Evolutionary conservation across 83 land plant genomes (phyloP), one percentile per base, ranked within the genome.

Genomic region (Diphasiastrum complanatum): DNA sequence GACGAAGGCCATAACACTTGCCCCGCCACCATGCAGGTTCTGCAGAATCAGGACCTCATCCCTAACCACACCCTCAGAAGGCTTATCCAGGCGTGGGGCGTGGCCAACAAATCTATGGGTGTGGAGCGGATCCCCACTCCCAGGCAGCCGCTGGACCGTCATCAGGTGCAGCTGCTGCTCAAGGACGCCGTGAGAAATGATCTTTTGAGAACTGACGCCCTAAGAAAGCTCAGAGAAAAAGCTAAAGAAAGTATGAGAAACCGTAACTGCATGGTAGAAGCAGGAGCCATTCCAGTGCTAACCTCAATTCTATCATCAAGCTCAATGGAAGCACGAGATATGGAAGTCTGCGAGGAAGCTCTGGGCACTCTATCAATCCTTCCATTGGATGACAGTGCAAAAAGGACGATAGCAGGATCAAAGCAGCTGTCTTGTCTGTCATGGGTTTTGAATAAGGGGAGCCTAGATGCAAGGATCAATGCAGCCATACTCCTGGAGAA

Each of bases 11-110:
- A 83, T 59, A 70, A 70, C 54, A 79, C 83, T 1, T 83, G 86
- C 59, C 86, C 86, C 26, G 86, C 86, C 45, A 83, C 86, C 43
- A 80, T 83, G 84, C 86, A 80, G 68, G 56, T 66, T 23, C 78
- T 83, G 23, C 63, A 66, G 32, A 35, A 63, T 73, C 76, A 62
- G 27, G 83, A 76, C 8, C 55, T 80, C 48, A 68, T 38, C 75
- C 68, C 19, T 72, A 55, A 55, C 19, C 34, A 30, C 14, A 27
- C 59, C 28, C 59, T 55, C 38, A 24, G 43, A 35, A 27, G 84
- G 53, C 72, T 83, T 66, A 83, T 83, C 63, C 78, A 76, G 60
- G 50, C 72, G 73, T 84, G 89, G 89, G 78, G 83, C 35, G 70
- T 24, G 3, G 26, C 69, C 1, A 60, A 67, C 23, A 33, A 22